Base-by-base conservation (phyloP, 306 rosid species). In the Fragaria ananassa region DNA sequence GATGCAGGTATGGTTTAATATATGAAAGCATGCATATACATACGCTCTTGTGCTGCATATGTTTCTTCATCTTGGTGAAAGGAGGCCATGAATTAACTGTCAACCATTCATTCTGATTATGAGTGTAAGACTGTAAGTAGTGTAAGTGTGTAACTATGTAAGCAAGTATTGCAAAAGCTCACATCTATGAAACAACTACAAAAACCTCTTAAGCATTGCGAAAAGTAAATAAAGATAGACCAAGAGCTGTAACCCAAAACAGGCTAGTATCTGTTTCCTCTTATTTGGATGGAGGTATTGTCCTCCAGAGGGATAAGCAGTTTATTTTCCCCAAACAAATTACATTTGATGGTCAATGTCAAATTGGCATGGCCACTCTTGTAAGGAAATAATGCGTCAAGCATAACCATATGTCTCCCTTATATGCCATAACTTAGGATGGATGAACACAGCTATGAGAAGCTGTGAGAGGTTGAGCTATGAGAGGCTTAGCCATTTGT, bases 401-500 rank as follows among this genome's bases (percentile, higher is more conserved):
- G 3, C 57, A 54, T 8, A n/a, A 18, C 23, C 12, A n/a, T 8
- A n/a, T 8, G 27, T 19, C 61, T n/a, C 29, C 29, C 61, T 56
- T 8, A 9, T 56, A 56, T 54, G 4, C 27, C 61, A 2, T 9
- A n/a, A 56, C 62, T 56, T 10, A 21, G 62, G 29, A 10, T 2
- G 14, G 27, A 25, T 54, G 61, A 54, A 25, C 27, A 56, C 27
- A 8, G 9, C 75, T 53, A 19, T 53, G 25, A 75, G 68, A 6
- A 85, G 86, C 12, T 84, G 49, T n/a, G 27, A 54, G 35, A 10
- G 86, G 84, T 4, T 79, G 46, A 37, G 76, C 76, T 7, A 8
- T 54, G 29, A 75, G 68, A 6, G 88, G 85, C 13, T 84, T 62
- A 27, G 81, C 81, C 49, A 44, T 74, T 10, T 46, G 83, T 19